Conservation (phyloP, 768 basidiomycete species). For the Pisolithus orientalis region DNA sequence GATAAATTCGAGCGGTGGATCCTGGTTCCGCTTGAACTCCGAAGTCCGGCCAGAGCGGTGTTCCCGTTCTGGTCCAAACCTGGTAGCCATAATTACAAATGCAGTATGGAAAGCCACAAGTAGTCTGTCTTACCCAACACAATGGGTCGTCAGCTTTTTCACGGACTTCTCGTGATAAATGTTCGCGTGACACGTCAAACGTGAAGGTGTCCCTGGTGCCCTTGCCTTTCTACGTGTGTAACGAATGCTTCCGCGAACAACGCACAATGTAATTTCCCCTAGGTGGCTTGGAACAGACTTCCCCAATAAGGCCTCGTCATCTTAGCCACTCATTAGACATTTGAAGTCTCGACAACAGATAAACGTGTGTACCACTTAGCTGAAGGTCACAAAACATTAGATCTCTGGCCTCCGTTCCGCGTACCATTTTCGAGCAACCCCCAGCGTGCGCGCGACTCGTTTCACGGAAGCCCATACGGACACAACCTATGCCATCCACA, state of each 20-base stretch:
- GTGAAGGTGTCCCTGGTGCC: too few species aligned
- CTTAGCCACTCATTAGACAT: constrained; percentile 1
- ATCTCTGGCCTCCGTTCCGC: not conserved
- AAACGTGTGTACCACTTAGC: constrained; percentile 9
- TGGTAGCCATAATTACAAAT: not conserved
- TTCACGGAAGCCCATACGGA: too few species aligned
- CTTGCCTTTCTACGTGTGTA: too few species aligned
- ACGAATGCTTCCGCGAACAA: constrained; percentile 1
- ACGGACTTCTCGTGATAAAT: constrained; percentile 12
- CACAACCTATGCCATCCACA: constrained; percentile 8
- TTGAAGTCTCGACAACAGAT: not conserved
- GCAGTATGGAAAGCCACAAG: not conserved
- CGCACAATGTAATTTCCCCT: constrained; percentile 11
- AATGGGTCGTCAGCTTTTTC: constrained; percentile 18
- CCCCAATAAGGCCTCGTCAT: constrained; percentile 15
- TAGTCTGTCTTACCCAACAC: constrained; percentile 9
- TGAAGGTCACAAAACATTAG: constrained; percentile 14
- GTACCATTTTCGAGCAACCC: not conserved
- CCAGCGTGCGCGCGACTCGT: rapidly evolving
- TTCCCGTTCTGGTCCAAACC: constrained; percentile 6
- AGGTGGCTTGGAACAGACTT: constrained; percentile 4
- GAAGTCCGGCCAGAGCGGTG: rapidly evolving
- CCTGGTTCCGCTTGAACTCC: not conserved
- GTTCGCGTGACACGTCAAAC: not conserved
- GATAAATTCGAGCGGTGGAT: constrained; percentile 9